Percentiles rank a stretch among this genome's conserved stretches.
Conservation (phyloP, 2,329 filamentous ascomycete genomes). For the Graphium sp. region DNA sequence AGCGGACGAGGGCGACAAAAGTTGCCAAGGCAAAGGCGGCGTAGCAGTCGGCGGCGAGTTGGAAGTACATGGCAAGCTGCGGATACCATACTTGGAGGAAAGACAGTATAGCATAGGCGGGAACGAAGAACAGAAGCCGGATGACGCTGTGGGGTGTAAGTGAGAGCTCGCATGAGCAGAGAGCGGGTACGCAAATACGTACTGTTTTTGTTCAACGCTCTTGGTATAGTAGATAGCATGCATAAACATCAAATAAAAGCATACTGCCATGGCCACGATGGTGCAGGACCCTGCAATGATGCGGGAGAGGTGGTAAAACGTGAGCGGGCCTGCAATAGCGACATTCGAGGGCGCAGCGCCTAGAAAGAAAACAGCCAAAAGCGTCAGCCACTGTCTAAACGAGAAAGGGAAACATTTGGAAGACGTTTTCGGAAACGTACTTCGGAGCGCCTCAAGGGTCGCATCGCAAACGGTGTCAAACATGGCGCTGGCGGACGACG, state of each 20-base stretch:
- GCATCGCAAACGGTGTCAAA: constrained; percentile 24
- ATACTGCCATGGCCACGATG: constrained; percentile 31
- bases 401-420: not conserved
- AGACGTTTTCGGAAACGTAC: too few relatives aligned
- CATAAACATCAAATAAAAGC: constrained; percentile 38
- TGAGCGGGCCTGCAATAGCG: constrained; percentile 28
- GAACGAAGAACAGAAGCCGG: constrained; percentile 77
- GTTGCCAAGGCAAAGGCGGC: constrained; percentile 78
- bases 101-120: constrained; percentile 59
- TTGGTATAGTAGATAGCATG: constrained; percentile 45
- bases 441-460: constrained; percentile 24
- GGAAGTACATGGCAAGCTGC: constrained; percentile 63
- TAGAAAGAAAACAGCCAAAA: too few relatives aligned
- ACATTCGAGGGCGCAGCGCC: not conserved
- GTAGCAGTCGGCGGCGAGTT: constrained; percentile 70
- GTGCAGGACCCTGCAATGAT: constrained; percentile 30
- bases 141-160: constrained; percentile 43
- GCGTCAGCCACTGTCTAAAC: not conserved
- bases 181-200: constrained; percentile 8
- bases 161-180: not conserved
- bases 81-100: constrained; percentile 63
- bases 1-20: constrained; percentile 70
- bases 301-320: constrained; percentile 36
- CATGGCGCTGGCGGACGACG: constrained; percentile 4
- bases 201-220: constrained; percentile 42